Percentiles rank a stretch among this genome's conserved stretches.
phyloP scores from a whole-genome alignment of 1,284 basidiomycete genomes.

The Phlebopus sp. region DNA sequence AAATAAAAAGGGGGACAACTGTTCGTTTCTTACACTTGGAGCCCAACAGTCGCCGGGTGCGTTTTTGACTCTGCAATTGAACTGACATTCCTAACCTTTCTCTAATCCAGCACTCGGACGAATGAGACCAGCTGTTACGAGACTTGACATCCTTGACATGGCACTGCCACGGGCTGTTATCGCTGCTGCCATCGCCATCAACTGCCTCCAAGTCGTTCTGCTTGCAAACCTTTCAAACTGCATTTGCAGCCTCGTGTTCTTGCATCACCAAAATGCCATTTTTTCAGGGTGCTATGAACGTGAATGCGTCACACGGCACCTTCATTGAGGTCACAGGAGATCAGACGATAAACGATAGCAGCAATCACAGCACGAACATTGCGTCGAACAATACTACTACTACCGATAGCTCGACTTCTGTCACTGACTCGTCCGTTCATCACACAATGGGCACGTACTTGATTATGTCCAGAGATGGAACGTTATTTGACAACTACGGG shows the following conservation, averaged over 20 bases:
- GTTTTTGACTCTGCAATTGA: no score
- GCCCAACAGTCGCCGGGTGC: no score
- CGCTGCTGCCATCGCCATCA: neutral
- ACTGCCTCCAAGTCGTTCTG: neutral
- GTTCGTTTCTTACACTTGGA: no score
- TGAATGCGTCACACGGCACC: constrained; percentile 17
- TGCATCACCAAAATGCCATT: constrained; percentile 18
- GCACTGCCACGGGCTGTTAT: neutral
- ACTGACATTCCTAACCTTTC: no score
- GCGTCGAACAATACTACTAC: constrained; percentile 23
- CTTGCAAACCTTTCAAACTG: neutral
- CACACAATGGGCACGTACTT: constrained; percentile 22
- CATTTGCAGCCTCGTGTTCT: neutral
- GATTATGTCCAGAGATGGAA: neutral
- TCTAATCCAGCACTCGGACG: no score
- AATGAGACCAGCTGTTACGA: neutral
- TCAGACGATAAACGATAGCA: constrained; percentile 21
- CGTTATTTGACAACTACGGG: neutral
- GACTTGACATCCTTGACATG: no score
- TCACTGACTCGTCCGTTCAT: constrained; percentile 26
- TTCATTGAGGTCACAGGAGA: constrained; percentile 23
- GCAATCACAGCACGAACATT: constrained; percentile 12
- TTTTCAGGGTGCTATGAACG: constrained; percentile 21
- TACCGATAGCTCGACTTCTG: constrained; percentile 15
- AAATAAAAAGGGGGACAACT: no score